Percentiles rank a stretch among this genome's conserved stretches.
phyloP scores from a whole-genome alignment of 2,329 filamentous ascomycete species.

The Hypoxylon sp. region DNA sequence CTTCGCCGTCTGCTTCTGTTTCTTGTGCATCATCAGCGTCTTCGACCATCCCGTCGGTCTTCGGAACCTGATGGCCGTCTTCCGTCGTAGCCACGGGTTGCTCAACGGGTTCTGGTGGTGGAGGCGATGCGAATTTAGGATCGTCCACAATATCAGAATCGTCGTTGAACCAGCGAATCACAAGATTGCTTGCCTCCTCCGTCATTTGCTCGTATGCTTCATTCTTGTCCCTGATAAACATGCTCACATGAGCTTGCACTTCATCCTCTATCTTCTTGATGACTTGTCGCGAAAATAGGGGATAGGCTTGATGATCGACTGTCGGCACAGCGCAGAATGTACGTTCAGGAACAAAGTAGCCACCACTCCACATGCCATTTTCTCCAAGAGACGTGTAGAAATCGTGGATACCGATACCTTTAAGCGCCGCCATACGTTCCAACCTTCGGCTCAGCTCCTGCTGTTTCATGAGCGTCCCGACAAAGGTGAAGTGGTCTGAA shows the following conservation, averaged over 20 bases:
- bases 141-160: conserved; percentile 57
- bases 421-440: conserved; percentile 66
- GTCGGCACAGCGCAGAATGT: conserved; percentile 81
- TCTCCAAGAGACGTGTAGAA: conserved; percentile 80
- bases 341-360: conserved; percentile 69
- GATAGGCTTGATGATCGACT: conserved; percentile 53
- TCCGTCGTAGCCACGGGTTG: conserved; percentile 47
- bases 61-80: conserved; percentile 45
- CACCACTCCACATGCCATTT: conserved; percentile 70
- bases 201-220: conserved; percentile 71
- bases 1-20: conserved; percentile 25
- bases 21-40: conserved; percentile 28
- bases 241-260: conserved; percentile 73
- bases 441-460: conserved; percentile 76
- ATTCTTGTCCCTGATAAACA: conserved; percentile 71
- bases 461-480: conserved; percentile 78
- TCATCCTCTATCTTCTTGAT: conserved; percentile 75
- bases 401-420: conserved; percentile 74
- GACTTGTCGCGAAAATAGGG: conserved; percentile 61
- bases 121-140: conserved; percentile 54
- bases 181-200: conserved; percentile 64
- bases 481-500: conserved; percentile 84
- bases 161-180: conserved; percentile 64
- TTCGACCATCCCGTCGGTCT: conserved; percentile 38
- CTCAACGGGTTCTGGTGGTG: conserved; percentile 51